phyloP scores from a whole-genome alignment of 352 stramenopile genomes.

The Stramenopiles sp. region DNA sequence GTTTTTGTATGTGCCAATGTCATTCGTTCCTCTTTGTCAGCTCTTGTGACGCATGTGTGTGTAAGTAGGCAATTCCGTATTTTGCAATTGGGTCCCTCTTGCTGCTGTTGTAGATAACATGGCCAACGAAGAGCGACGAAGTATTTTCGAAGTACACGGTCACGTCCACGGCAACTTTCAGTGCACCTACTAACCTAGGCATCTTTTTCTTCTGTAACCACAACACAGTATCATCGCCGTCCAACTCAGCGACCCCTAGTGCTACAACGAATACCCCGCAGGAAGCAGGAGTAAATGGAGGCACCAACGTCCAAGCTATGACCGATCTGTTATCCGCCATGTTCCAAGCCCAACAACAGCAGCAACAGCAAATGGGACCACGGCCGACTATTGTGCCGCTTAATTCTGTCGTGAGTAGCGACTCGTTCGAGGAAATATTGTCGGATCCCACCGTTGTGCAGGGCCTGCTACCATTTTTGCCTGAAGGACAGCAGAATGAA shows the following conservation, averaged over 20 bases:
- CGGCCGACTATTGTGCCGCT: constrained; percentile 19
- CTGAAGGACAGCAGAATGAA: constrained; percentile 46
- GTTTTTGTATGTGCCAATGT: too few species aligned
- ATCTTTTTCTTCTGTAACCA: neutral
- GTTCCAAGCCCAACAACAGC: neutral
- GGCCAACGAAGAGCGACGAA: too few species aligned
- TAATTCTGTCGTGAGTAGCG: constrained; percentile 38
- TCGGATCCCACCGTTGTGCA: constrained; percentile 38
- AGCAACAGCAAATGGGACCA: constrained; percentile 2
- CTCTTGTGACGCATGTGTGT: too few species aligned
- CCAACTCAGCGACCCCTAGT: too few species aligned
- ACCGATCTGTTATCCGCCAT: neutral
- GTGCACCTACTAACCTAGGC: neutral
- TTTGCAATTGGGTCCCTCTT: too few species aligned
- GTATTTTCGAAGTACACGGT: too few species aligned
- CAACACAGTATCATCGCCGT: constrained; percentile 24
- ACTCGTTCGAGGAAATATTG: constrained; percentile 38
- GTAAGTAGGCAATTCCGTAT: too few species aligned
- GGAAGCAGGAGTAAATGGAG: neutral
- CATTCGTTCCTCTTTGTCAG: too few species aligned
- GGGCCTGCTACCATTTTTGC: constrained; percentile 41
- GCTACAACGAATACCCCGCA: too few species aligned
- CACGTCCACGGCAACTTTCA: too few species aligned
- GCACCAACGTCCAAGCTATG: neutral
- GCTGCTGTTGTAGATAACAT: too few species aligned